Percentiles rank a stretch among this genome's conserved stretches.
Conservation (phyloP, 495 filamentous ascomycete genomes). For the Chaetomium tenue region DNA sequence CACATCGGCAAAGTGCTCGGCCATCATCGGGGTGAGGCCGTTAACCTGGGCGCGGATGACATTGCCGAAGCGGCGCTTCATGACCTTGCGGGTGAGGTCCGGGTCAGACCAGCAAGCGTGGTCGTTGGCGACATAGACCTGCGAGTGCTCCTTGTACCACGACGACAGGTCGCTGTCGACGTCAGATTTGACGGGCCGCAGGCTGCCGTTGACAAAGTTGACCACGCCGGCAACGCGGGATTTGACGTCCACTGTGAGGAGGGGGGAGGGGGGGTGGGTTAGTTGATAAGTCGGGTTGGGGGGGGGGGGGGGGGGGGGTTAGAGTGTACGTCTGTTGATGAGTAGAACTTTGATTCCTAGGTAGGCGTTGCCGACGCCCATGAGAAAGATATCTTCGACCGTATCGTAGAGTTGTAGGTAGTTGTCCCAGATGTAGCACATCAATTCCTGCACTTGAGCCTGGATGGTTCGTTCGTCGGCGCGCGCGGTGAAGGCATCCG, state of each 20-base stretch:
- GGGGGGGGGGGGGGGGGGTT: neutral
- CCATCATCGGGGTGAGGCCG: constrained; percentile 64
- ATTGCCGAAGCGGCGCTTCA: constrained; percentile 64
- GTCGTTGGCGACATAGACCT: constrained; percentile 67
- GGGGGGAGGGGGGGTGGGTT: constrained; percentile 14
- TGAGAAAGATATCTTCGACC: constrained; percentile 66
- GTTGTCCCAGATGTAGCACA: constrained; percentile 93
- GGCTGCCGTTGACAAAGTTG: constrained; percentile 60
- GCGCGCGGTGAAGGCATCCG: constrained; percentile 38
- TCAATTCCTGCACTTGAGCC: constrained; percentile 67
- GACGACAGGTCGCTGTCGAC: constrained; percentile 61
- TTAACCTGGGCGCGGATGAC: constrained; percentile 54
- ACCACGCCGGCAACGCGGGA: constrained; percentile 49
- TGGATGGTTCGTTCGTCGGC: constrained; percentile 41
- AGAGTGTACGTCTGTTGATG: constrained; percentile 58
- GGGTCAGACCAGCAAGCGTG: constrained; percentile 69
- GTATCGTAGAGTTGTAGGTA: constrained; percentile 79
- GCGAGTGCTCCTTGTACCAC: constrained; percentile 72
- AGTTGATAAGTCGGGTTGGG: too few species aligned
- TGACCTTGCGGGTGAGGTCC: constrained; percentile 55
- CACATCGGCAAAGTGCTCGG: constrained; percentile 56
- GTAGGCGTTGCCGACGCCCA: constrained; percentile 80
- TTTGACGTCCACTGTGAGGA: constrained; percentile 42
- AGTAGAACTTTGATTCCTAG: constrained; percentile 67
- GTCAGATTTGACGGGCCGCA: constrained; percentile 65